Evolutionary conservation across 805 yeast species (phyloP), one percentile per base, ranked within the genome.

Genomic region (Kodamaea jinghongensis): DNA sequence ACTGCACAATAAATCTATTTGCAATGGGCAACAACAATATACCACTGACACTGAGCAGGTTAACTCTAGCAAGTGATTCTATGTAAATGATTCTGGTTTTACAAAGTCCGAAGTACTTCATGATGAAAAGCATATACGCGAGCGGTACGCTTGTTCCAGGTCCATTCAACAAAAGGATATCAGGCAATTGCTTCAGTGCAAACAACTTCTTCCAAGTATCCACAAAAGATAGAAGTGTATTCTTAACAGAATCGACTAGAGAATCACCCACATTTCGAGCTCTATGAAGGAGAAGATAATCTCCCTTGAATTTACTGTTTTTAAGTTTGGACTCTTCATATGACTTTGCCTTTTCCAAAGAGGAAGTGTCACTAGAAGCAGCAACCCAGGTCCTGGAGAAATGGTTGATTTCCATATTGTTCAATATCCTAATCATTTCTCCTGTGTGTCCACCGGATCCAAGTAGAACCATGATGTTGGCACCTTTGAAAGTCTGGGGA

Each of bases 401-500:
- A 10, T 33, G 34, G 2, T 38, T 22, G n/a, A 61, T 40, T 15
- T 66, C 53, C 33, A 75, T 62, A 28, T 68, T 67, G 4, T 55
- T 44, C 7, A 87, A 56, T 12, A 91, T 67, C 17, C 90, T 67
- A n/a, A 90, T 58, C 95, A 91, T 87, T 59, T 91, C 97, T 1
- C 96, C 97, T 0, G 97, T 89, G 54, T 89, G 98, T 2, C 97
- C 98, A 1, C 99, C 99, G 0, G 96, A 88, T 0, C 98, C 98
- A 8, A 91, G 63, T n/a, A 88, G 70, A 0, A 85, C 66, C 75
- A 85, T 72, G 16, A 78, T 43, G 31, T 60, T 61, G 22, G 44
- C 15, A 3, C 46, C 49, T 27, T 38, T 22, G 8, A 20, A 20
- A n/a, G 32, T 11, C 13, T 25, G 27, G 33, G 31, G 23, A 6